Conservation (phyloP, 1,284 basidiomycete species). For the Sparassis latifolia region DNA sequence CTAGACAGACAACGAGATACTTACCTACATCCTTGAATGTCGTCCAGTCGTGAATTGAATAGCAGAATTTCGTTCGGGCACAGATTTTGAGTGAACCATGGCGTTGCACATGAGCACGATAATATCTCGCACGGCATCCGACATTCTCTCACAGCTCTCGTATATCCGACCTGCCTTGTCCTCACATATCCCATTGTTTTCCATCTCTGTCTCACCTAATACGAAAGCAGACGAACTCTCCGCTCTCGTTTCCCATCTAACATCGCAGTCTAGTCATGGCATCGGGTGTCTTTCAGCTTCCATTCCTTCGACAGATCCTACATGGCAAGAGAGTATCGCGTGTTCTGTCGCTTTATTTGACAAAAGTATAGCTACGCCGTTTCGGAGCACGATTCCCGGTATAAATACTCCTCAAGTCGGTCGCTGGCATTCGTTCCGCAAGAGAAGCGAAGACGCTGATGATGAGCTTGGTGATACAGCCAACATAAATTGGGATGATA, state of each 20-base stretch:
- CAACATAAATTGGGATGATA: slow-evolving; percentile 43
- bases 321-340: slow-evolving; percentile 26
- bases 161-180: slow-evolving; percentile 27
- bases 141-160: slow-evolving; percentile 31
- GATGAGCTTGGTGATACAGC: slow-evolving; percentile 5
- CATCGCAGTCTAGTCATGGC: slow-evolving; percentile 31
- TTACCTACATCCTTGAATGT: too few relatives aligned
- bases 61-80: neutral
- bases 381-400: slow-evolving; percentile 57
- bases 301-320: slow-evolving; percentile 18
- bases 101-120: slow-evolving; percentile 31
- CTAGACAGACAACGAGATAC: neutral
- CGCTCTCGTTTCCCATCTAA: slow-evolving; percentile 37
- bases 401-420: slow-evolving; percentile 54
- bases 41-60: neutral
- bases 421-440: slow-evolving; percentile 51
- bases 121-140: slow-evolving; percentile 31
- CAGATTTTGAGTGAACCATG: slow-evolving; percentile 5
- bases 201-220: slow-evolving; percentile 33
- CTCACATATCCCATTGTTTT: slow-evolving; percentile 34
- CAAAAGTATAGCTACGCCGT: slow-evolving; percentile 31
- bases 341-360: slow-evolving; percentile 51
- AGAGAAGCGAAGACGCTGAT: slow-evolving; percentile 15
- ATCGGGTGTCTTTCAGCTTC: slow-evolving; percentile 57
- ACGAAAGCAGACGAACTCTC: slow-evolving; percentile 33